Conservation (phyloP, 768 basidiomycete species). For the Plicaturopsis crispa region DNA sequence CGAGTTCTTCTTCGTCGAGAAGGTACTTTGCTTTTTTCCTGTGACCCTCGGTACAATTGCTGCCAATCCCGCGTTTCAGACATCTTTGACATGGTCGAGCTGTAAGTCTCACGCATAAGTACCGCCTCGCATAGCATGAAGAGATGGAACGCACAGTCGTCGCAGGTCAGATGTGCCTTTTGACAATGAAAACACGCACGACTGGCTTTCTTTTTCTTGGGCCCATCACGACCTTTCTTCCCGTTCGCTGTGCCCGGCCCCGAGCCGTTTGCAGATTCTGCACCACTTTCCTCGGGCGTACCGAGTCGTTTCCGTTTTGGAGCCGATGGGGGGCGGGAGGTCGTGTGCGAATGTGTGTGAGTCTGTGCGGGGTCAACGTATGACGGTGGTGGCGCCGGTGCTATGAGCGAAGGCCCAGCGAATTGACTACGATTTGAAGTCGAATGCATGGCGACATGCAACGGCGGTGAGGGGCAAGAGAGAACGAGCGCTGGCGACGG, state of each 20-base stretch:
- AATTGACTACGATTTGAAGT: not conserved
- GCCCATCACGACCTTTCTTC: slow-evolving; percentile 61
- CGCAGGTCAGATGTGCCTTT: slow-evolving; percentile 97
- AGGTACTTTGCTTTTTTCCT: slow-evolving; percentile 99
- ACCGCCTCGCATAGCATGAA: slow-evolving; percentile 1
- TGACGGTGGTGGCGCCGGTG: not conserved
- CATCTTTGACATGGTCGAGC: slow-evolving; percentile 96
- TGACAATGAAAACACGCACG: slow-evolving; percentile 95
- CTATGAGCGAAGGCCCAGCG: not conserved
- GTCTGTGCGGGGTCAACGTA: slow-evolving; percentile 33
- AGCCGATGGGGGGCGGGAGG: slow-evolving; percentile 13
- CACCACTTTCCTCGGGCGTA: slow-evolving; percentile 48
- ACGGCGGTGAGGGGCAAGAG: not conserved
- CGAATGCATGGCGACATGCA: not conserved
- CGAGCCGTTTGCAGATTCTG: too few species aligned
- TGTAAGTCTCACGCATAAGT: slow-evolving; percentile 21
- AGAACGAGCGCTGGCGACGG: not conserved
- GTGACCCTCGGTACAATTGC: slow-evolving; percentile 87
- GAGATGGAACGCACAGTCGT: slow-evolving; percentile 68
- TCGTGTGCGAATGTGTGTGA: slow-evolving; percentile 29
- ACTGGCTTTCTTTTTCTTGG: slow-evolving; percentile 92
- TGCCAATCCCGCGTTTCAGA: slow-evolving; percentile 85
- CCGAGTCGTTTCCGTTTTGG: slow-evolving; percentile 50
- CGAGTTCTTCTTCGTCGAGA: slow-evolving; percentile 87
- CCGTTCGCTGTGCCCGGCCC: too few species aligned